Conservation (phyloP, 208 protist genomes). For the Leishmania tropica region DNA sequence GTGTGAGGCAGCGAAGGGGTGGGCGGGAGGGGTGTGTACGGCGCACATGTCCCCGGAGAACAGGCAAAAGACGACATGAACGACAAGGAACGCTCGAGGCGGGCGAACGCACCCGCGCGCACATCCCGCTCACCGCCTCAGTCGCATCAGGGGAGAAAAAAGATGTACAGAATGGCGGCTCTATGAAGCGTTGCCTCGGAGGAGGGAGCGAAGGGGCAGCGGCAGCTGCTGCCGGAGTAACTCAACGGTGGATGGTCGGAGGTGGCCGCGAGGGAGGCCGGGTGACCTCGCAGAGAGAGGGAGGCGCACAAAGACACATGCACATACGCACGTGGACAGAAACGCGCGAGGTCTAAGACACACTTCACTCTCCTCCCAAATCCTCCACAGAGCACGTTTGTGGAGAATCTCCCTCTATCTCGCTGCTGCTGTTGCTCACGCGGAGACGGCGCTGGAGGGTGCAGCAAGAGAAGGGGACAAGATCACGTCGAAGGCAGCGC, state of each 20-base stretch:
- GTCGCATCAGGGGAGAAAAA: neutral
- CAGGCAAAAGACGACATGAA: neutral
- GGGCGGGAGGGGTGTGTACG: neutral
- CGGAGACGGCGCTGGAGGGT: neutral
- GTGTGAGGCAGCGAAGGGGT: neutral
- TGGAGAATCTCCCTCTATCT: neutral
- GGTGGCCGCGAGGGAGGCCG: neutral
- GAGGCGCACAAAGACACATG: neutral
- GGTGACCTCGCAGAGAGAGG: neutral
- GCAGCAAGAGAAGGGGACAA: conserved; percentile 22
- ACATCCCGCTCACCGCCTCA: neutral
- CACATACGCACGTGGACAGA: neutral
- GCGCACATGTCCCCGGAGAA: neutral
- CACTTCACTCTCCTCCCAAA: neutral
- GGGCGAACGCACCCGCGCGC: neutral
- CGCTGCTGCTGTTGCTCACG: neutral
- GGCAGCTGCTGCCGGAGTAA: neutral
- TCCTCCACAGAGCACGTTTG: neutral
- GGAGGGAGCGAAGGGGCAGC: neutral
- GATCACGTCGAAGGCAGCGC: conserved; percentile 49
- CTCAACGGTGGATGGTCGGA: too few species aligned
- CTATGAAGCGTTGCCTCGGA: conserved; percentile 10
- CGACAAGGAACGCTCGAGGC: neutral
- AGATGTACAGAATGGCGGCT: neutral
- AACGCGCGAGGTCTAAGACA: neutral